Conservation (phyloP, 139 green algal species). For the Coelastrella sp. region DNA sequence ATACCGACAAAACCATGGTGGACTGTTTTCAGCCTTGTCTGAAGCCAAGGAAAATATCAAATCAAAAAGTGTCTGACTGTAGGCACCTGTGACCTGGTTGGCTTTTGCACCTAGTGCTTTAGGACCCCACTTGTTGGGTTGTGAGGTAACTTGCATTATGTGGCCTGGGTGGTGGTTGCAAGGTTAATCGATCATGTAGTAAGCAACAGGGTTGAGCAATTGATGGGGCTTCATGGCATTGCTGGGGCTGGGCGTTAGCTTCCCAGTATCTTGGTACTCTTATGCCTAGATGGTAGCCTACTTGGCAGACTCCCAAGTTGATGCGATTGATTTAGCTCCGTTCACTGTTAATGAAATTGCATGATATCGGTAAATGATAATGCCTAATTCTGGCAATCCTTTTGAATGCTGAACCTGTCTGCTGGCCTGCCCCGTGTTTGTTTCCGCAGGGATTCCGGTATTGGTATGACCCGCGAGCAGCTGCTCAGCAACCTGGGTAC, state of each 20-base stretch:
- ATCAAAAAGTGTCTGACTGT: not conserved
- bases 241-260: too few species aligned
- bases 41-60: not conserved
- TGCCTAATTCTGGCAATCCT: not conserved
- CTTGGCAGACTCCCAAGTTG: too few species aligned
- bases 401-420: not conserved
- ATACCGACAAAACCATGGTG: slow-evolving; percentile 35
- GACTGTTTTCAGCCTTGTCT: slow-evolving; percentile 47
- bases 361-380: not conserved
- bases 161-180: too few species aligned
- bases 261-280: too few species aligned
- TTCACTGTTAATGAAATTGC: not conserved
- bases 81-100: not conserved
- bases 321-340: too few species aligned
- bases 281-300: too few species aligned
- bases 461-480: slow-evolving; percentile 97
- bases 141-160: too few species aligned
- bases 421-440: not conserved
- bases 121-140: too few species aligned
- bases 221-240: too few species aligned
- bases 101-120: not conserved
- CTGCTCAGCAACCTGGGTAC: slow-evolving; percentile 95
- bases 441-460: slow-evolving; percentile 84
- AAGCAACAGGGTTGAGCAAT: too few species aligned
- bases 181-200: too few species aligned